These are phyloP conservation scores for Paramicrosporidium saccamoebae DNA, from an alignment of 371 early-diverging fungal genomes.

Conservation along the genomic window DNA sequence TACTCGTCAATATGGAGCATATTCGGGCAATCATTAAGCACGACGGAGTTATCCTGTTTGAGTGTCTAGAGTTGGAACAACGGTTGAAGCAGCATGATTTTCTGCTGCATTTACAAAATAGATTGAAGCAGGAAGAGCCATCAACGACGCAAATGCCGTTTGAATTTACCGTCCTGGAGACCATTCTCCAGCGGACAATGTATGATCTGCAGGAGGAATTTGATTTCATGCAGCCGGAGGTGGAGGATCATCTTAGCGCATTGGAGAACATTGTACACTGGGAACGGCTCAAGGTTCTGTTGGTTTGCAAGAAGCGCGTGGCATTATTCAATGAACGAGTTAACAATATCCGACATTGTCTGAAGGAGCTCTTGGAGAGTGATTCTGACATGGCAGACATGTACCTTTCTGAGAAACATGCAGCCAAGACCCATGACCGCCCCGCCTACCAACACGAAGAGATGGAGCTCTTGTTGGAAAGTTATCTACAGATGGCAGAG, in stretches of 20 bases:
- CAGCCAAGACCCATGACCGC: slow-evolving; percentile 13
- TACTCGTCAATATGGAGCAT: slow-evolving; percentile 39
- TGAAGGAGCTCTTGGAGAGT: slow-evolving; percentile 39
- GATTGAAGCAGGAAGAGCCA: slow-evolving; percentile 1
- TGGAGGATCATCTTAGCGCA: slow-evolving; percentile 18
- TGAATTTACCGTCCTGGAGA: slow-evolving; percentile 23
- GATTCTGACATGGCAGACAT: slow-evolving; percentile 62
- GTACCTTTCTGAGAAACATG: slow-evolving; percentile 53
- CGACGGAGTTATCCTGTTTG: slow-evolving; percentile 37
- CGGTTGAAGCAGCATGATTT: not conserved
- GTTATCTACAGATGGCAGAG: slow-evolving; percentile 48
- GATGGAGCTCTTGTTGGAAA: slow-evolving; percentile 47
- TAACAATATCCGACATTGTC: slow-evolving; percentile 27
- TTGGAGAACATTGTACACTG: slow-evolving; percentile 38
- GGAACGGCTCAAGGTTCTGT: slow-evolving; percentile 26
- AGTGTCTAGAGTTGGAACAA: slow-evolving; percentile 12
- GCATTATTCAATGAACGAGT: slow-evolving; percentile 34
- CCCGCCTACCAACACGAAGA: slow-evolving; percentile 33
- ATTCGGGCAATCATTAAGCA: slow-evolving; percentile 42
- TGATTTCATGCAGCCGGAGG: slow-evolving; percentile 18
- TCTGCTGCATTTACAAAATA: slow-evolving; percentile 4
- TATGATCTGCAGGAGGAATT: slow-evolving; percentile 28
- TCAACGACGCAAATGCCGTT: slow-evolving; percentile 2
- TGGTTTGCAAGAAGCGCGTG: slow-evolving; percentile 31
- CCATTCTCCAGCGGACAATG: slow-evolving; percentile 32